These are phyloP conservation scores for Alloascoidea hylecoeti DNA, from an alignment of 805 yeast genomes.

Conservation along the genomic window DNA sequence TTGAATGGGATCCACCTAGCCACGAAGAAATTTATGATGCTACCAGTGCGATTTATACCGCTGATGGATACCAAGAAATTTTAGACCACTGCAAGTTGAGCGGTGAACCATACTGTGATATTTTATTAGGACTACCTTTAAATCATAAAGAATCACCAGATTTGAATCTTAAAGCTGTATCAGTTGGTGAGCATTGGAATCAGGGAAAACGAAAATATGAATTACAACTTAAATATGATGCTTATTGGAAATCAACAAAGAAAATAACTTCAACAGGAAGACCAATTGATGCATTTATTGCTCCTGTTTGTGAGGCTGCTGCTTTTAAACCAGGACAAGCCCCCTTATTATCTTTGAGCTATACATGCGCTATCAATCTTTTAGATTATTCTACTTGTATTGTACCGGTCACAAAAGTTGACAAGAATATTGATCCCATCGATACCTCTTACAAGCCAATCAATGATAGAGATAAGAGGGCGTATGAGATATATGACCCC, in stretches of 20 bases:
- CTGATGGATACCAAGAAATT: constrained; percentile 24
- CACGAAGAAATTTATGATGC: constrained; percentile 11
- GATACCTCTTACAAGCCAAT: constrained; percentile 13
- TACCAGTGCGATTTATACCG: constrained; percentile 16
- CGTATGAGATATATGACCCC: constrained; percentile 33
- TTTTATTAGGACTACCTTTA: background rate
- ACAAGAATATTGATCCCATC: constrained; percentile 19
- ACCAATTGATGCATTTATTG: background rate
- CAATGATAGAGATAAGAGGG: constrained; percentile 27
- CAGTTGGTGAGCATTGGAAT: background rate
- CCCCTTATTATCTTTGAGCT: constrained; percentile 28
- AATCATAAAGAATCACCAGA: background rate
- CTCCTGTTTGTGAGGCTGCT: constrained; percentile 19
- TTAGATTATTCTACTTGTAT: constrained; percentile 28
- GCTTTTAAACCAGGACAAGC: constrained; percentile 20
- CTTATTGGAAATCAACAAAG: background rate
- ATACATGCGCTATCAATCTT: constrained; percentile 30
- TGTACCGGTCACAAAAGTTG: constrained; percentile 31
- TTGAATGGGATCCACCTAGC: constrained; percentile 30
- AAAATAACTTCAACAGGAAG: background rate
- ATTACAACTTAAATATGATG: background rate
- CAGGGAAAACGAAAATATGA: background rate
- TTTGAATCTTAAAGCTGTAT: background rate
- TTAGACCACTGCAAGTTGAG: constrained; percentile 4
- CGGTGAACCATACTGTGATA: too few relatives aligned